Evolutionary conservation across 495 filamentous ascomycete genomes (phyloP).

Genomic region (Aspergillus cristatus): DNA sequence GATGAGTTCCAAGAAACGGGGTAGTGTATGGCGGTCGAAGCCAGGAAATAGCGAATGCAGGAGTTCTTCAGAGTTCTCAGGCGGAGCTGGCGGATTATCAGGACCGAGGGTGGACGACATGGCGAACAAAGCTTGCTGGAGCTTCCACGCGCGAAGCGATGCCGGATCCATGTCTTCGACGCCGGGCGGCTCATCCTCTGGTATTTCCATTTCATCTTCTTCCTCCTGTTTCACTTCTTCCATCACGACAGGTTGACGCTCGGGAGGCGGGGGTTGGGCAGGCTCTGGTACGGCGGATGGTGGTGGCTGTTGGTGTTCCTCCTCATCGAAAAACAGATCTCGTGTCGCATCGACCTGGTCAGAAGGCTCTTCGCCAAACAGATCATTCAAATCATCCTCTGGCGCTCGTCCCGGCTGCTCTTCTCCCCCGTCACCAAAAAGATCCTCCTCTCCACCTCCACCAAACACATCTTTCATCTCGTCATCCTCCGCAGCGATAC

Average conservation of each 20-base stretch:
- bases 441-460: slow-evolving; percentile 44
- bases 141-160: slow-evolving; percentile 37
- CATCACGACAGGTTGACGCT: slow-evolving; percentile 22
- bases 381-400: slow-evolving; percentile 39
- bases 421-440: slow-evolving; percentile 30
- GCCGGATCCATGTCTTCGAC: slow-evolving; percentile 38
- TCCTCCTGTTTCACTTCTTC: slow-evolving; percentile 28
- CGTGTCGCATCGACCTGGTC: slow-evolving; percentile 34
- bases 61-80: slow-evolving; percentile 57
- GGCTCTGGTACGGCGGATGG: slow-evolving; percentile 15
- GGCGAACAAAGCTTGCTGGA: slow-evolving; percentile 43
- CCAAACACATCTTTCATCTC: slow-evolving; percentile 8
- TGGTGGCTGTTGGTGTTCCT: slow-evolving; percentile 25
- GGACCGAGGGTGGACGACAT: slow-evolving; percentile 31
- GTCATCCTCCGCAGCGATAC: slow-evolving; percentile 4
- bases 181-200: slow-evolving; percentile 19
- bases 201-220: slow-evolving; percentile 19
- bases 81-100: slow-evolving; percentile 43
- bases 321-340: slow-evolving; percentile 28
- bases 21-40: slow-evolving; percentile 55
- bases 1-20: slow-evolving; percentile 64
- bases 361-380: slow-evolving; percentile 44
- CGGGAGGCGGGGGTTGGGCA: slow-evolving; percentile 14
- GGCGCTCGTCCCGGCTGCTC: slow-evolving; percentile 19
- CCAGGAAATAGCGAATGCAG: slow-evolving; percentile 60